Percentiles rank a stretch among this genome's conserved stretches.
phyloP scores from a whole-genome alignment of 257 asterid species.

The Ilex asprella region DNA sequence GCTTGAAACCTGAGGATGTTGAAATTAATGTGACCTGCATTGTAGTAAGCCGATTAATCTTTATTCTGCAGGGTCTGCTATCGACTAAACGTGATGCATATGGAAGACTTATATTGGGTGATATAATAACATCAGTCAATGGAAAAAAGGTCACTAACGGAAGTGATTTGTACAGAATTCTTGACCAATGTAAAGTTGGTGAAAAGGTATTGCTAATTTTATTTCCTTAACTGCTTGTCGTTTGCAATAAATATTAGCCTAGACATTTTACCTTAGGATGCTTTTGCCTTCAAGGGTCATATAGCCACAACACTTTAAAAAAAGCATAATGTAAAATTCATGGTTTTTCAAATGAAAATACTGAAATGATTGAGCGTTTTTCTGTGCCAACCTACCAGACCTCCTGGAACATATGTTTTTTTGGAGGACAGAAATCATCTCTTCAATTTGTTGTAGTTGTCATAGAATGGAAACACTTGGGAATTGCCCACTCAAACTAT shows the following conservation, averaged over 20 bases:
- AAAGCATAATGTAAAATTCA: too few species aligned
- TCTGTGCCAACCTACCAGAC: too few species aligned
- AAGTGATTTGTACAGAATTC: slow-evolving; percentile 90
- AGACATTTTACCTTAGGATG: background rate
- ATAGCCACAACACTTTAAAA: too few species aligned
- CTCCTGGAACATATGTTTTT: too few species aligned
- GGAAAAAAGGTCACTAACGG: slow-evolving; percentile 85
- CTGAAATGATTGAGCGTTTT: too few species aligned
- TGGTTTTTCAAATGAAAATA: too few species aligned
- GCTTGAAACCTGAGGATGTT: background rate
- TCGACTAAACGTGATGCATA: slow-evolving; percentile 86
- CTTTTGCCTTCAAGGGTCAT: background rate
- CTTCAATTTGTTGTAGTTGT: too few species aligned
- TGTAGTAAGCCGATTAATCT: slow-evolving; percentile 11
- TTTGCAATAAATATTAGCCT: background rate
- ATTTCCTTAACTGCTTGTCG: background rate
- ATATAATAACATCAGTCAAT: slow-evolving; percentile 82
- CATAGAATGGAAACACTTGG: too few species aligned
- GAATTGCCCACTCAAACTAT: too few species aligned
- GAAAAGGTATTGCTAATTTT: slow-evolving; percentile 49
- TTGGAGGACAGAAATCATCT: too few species aligned
- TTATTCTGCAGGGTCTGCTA: slow-evolving; percentile 68
- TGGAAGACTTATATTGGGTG: slow-evolving; percentile 88
- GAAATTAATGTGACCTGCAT: background rate
- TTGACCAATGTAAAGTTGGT: slow-evolving; percentile 92